Conservation (phyloP, 495 filamentous ascomycete genomes). For the Clohesyomyces aquaticus region DNA sequence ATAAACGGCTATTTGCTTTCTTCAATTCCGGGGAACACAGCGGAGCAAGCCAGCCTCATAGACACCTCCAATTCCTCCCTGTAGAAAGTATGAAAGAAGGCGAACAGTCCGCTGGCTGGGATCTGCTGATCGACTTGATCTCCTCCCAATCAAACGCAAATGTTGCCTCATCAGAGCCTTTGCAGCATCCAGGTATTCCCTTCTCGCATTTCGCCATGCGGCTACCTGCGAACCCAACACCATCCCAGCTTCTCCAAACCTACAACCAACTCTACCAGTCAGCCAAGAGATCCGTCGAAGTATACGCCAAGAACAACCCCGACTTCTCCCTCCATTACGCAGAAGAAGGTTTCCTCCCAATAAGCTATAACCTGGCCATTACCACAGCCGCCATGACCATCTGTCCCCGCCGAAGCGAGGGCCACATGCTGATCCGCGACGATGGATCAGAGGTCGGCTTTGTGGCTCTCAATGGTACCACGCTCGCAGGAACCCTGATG, state of each 20-base stretch:
- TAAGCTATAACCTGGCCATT: conserved; percentile 82
- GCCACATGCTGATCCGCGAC: conserved; percentile 44
- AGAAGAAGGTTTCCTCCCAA: conserved; percentile 55
- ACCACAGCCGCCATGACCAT: conserved; percentile 70
- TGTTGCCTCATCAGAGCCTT: conserved; percentile 32
- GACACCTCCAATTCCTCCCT: conserved; percentile 78
- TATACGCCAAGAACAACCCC: conserved; percentile 34
- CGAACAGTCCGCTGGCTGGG: conserved; percentile 50
- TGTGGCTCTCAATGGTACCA: conserved; percentile 74
- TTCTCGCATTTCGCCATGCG: conserved; percentile 57
- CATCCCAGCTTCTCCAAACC: conserved; percentile 50
- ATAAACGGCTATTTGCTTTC: conserved; percentile 67
- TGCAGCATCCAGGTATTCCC: conserved; percentile 50
- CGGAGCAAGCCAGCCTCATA: conserved; percentile 79
- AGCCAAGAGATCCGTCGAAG: conserved; percentile 51
- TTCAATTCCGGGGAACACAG: conserved; percentile 80
- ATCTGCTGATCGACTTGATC: conserved; percentile 55
- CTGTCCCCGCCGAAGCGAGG: conserved; percentile 61
- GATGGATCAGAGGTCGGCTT: conserved; percentile 57
- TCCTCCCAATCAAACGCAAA: neutral
- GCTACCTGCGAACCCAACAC: conserved; percentile 49
- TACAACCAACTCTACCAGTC: conserved; percentile 61
- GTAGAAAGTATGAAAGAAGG: conserved; percentile 67
- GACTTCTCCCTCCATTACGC: conserved; percentile 33
- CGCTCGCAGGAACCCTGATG: conserved; percentile 79